phyloP scores from a whole-genome alignment of 2,329 filamentous ascomycete genomes.

The Trichophyton mentagrophytes region DNA sequence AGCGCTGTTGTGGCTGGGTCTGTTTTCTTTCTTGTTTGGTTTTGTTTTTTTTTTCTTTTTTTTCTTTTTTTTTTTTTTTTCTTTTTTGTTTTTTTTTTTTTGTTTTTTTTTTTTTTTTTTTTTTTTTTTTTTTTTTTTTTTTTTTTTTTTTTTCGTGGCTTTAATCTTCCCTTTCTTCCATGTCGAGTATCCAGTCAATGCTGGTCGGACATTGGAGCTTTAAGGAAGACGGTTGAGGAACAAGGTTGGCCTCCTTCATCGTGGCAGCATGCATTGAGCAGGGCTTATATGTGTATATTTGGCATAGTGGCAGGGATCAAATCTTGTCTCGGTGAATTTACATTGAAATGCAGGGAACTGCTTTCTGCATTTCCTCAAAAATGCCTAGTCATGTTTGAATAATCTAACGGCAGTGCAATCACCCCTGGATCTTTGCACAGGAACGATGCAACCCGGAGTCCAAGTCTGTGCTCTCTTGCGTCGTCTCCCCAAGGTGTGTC shows the following conservation, averaged over 20 bases:
- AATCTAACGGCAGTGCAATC: background rate
- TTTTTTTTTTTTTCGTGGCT: background rate
- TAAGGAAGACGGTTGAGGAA: background rate
- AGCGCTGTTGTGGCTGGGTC: no score
- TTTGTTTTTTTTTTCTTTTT: no score
- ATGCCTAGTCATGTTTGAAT: constrained; percentile 1
- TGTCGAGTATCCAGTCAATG: background rate
- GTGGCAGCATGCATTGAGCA: background rate
- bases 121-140: no score
- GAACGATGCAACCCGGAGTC: background rate
- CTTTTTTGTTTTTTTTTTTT: no score
- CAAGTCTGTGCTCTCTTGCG: background rate
- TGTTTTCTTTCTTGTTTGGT: no score
- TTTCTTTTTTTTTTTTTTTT: no score
- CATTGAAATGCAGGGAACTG: background rate
- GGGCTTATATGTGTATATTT: background rate
- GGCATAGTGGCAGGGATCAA: background rate
- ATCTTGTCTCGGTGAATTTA: background rate
- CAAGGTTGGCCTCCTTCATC: background rate
- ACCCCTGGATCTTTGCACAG: background rate
- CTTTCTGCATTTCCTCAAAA: background rate
- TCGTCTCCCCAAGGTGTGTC: background rate
- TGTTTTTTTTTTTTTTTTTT: no score
- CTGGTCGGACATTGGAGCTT: background rate
- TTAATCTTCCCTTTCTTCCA: background rate